These are phyloP conservation scores for Podospora australis DNA, from an alignment of 495 filamentous ascomycete species.

Conservation along the genomic window DNA sequence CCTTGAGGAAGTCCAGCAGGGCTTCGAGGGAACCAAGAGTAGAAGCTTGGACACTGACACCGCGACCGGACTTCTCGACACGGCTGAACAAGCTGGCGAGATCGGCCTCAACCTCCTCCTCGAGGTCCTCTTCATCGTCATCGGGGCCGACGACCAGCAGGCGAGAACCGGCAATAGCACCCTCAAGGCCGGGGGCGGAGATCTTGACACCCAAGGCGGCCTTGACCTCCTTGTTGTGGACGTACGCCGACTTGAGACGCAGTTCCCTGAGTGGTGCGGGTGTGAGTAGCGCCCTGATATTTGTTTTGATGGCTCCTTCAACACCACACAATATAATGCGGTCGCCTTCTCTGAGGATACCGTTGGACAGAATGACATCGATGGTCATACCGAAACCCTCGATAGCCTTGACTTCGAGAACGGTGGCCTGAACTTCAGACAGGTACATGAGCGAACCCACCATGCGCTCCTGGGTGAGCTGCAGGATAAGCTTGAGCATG, in stretches of 20 bases:
- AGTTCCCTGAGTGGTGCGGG: constrained; percentile 92
- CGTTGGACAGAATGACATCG: constrained; percentile 94
- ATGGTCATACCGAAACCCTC: constrained; percentile 99
- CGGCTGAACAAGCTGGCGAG: constrained; percentile 83
- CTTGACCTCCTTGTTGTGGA: constrained; percentile 99
- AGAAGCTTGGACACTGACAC: constrained; percentile 95
- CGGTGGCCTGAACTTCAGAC: constrained; percentile 94
- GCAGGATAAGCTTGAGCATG: constrained; percentile 92
- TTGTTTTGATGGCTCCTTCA: constrained; percentile 88
- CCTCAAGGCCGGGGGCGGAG: constrained; percentile 89
- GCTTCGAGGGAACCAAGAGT: constrained; percentile 97
- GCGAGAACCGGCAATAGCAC: constrained; percentile 94
- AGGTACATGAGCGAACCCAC: constrained; percentile 96
- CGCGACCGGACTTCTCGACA: constrained; percentile 82
- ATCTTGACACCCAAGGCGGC: constrained; percentile 98
- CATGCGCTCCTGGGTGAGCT: constrained; percentile 95
- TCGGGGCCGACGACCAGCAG: constrained; percentile 88
- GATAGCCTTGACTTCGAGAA: constrained; percentile 97
- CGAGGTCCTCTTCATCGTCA: constrained; percentile 93
- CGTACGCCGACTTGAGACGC: constrained; percentile 85
- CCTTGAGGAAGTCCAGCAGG: constrained; percentile 87
- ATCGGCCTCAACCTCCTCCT: constrained; percentile 95
- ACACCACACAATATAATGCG: constrained; percentile 91
- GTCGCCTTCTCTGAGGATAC: constrained; percentile 90
- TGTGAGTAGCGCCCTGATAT: constrained; percentile 93